Conservation (phyloP, 1,284 basidiomycete genomes). For the Ceratobasidium sp. region DNA sequence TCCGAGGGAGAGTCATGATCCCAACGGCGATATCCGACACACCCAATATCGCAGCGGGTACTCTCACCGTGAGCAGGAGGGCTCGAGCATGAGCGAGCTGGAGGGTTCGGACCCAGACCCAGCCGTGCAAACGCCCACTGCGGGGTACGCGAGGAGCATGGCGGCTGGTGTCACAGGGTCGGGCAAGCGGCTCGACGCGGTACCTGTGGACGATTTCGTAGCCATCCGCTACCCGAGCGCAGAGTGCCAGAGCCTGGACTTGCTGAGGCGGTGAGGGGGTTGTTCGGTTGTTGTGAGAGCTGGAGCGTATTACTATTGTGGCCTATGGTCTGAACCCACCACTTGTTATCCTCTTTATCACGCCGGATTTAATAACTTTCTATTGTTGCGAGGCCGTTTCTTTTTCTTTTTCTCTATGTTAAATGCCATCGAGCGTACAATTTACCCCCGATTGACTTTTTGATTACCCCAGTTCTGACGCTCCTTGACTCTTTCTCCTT, state of each 20-base stretch:
- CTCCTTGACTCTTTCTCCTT: constrained; percentile 23
- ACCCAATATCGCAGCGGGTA: neutral
- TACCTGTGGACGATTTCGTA: constrained; percentile 36
- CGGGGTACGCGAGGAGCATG: constrained; percentile 19
- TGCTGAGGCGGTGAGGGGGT: constrained; percentile 19
- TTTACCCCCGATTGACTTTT: constrained; percentile 28
- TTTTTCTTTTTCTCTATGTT: neutral
- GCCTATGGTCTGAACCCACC: too few species aligned
- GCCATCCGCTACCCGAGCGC: constrained; percentile 38
- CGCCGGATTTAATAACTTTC: constrained; percentile 21
- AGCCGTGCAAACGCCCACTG: constrained; percentile 25
- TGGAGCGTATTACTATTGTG: too few species aligned
- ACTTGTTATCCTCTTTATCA: too few species aligned
- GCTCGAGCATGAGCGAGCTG: constrained; percentile 31
- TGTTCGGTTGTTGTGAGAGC: neutral
- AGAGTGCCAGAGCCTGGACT: constrained; percentile 35
- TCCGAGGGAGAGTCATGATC: constrained; percentile 3
- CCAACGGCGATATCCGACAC: neutral
- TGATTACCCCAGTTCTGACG: constrained; percentile 9
- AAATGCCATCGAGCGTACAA: constrained; percentile 24
- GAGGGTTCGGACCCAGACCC: constrained; percentile 30
- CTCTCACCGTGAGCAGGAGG: constrained; percentile 21
- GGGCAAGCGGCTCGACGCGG: constrained; percentile 29
- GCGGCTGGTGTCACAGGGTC: constrained; percentile 9
- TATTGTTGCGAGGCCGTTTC: neutral